Base-by-base conservation (phyloP, 139 green algal genomes). In the Tetradesmus lagerheimii region DNA sequence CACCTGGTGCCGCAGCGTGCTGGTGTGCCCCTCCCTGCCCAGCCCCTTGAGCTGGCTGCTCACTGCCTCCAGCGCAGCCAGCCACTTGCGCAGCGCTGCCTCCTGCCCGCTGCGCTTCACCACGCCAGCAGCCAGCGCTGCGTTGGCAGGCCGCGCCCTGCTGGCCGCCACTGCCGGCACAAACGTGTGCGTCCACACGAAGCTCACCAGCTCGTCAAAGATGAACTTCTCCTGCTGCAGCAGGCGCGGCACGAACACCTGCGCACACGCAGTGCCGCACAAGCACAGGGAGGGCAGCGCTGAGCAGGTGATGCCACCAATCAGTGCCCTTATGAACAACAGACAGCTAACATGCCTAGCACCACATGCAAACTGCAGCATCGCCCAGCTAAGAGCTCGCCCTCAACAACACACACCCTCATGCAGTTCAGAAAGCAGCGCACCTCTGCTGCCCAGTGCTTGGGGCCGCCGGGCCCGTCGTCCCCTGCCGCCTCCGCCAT, bases 81-180 rank as follows among this genome's bases (percentile, higher is more conserved):
- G 94, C 95, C 95, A 97, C 35, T 93, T 91, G 75, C 93, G 94
- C 85, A 97, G 94, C 34, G 95, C 95, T 3, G 91, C 92, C 85
- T 97, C 95, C 92, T 97, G 92, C 35, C 66, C 87, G 50, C 78
- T 79, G 79, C 87, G 87, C 78, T 91, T 90, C 43, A 84, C 75
- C 23, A 83, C 83, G 50, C 82, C 82, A 31, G 83, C 83, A 43
- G 83, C 83, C 29, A 80, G 38, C 14, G 83, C 64, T 15, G 62
- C 38, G 15, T 62, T 35, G 20, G 90, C n/a, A 5, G 79, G 57
- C 37, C 50, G 81, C 31, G 86, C 86, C 23, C 62, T 43, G 34
- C 71, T 83, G 76, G 89, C 89, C 74, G 80, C 64, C 14, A 93
- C 89, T 14, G 39, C 38, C 9, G 86, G 87, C 89, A 95, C 84